phyloP scores from a whole-genome alignment of 2,329 filamentous ascomycete genomes.

The Xylaria sp. region DNA sequence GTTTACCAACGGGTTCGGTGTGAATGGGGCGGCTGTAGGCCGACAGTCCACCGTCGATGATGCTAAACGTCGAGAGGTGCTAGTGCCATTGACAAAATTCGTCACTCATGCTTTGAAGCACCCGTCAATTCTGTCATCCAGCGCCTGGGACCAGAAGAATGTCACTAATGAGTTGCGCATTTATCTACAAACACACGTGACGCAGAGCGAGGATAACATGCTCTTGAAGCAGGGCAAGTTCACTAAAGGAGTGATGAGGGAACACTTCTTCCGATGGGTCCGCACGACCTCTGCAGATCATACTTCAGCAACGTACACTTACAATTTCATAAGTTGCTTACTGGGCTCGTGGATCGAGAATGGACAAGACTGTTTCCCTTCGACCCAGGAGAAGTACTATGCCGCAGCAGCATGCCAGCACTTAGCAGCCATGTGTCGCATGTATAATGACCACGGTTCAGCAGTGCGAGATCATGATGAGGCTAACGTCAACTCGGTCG shows the following conservation, averaged over 20 bases:
- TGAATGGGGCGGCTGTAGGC: not conserved
- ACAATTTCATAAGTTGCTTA: conserved; percentile 28
- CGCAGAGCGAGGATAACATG: conserved; percentile 33
- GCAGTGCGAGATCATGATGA: conserved; percentile 46
- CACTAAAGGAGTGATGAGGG: conserved; percentile 6
- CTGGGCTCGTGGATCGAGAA: conserved; percentile 3
- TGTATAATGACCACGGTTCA: conserved; percentile 53
- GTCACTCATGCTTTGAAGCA: conserved; percentile 27
- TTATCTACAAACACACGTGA: conserved; percentile 33
- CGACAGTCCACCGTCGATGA: not conserved
- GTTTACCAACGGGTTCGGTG: not conserved
- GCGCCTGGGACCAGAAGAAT: conserved; percentile 18
- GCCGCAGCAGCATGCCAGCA: conserved; percentile 28
- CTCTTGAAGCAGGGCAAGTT: conserved; percentile 2
- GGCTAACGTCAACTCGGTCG: conserved; percentile 49
- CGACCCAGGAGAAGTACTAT: conserved; percentile 24
- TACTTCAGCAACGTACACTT: conserved; percentile 34
- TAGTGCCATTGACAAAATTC: conserved; percentile 22
- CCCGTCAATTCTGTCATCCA: conserved; percentile 16
- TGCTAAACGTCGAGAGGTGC: conserved; percentile 6
- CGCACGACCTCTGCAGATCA: conserved; percentile 39
- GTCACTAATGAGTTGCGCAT: conserved; percentile 30
- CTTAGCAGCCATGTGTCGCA: conserved; percentile 46
- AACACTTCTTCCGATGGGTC: conserved; percentile 37
- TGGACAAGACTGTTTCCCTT: conserved; percentile 23